Conservation (phyloP, 495 filamentous ascomycete species). For the Aspergillus wentii region DNA sequence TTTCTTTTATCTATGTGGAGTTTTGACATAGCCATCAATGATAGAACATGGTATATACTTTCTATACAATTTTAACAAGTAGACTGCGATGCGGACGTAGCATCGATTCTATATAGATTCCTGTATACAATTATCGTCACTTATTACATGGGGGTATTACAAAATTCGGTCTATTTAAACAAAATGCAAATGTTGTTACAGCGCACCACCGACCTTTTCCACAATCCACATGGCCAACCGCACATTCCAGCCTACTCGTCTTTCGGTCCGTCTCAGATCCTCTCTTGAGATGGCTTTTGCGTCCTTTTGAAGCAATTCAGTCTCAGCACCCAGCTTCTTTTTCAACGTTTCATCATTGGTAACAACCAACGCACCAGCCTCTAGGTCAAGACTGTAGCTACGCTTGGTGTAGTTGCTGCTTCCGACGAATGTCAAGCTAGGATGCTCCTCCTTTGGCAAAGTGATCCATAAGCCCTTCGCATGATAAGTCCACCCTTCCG, state of each 20-base stretch:
- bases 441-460: conserved; percentile 51
- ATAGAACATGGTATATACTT: too few relatives aligned
- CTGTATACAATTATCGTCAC: too few relatives aligned
- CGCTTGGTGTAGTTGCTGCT: conserved; percentile 95
- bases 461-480: conserved; percentile 96
- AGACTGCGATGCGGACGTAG: too few relatives aligned
- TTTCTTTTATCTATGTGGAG: too few relatives aligned
- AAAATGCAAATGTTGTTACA: conserved; percentile 31
- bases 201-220: conserved; percentile 62
- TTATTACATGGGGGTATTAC: too few relatives aligned
- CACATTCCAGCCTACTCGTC: conserved; percentile 80
- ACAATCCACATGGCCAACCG: conserved; percentile 89
- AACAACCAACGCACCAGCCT: conserved; percentile 78
- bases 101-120: too few relatives aligned
- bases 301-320: conserved; percentile 68
- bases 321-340: conserved; percentile 68
- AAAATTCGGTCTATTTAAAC: not conserved
- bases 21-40: too few relatives aligned
- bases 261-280: conserved; percentile 73
- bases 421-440: conserved; percentile 78
- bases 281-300: conserved; percentile 60
- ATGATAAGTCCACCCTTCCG: conserved; percentile 93
- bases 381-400: conserved; percentile 86
- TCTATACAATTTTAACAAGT: too few relatives aligned
- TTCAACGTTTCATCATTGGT: conserved; percentile 74